Conservation (phyloP, 78 protist genomes). For the Dictyostelium firmibasis region DNA sequence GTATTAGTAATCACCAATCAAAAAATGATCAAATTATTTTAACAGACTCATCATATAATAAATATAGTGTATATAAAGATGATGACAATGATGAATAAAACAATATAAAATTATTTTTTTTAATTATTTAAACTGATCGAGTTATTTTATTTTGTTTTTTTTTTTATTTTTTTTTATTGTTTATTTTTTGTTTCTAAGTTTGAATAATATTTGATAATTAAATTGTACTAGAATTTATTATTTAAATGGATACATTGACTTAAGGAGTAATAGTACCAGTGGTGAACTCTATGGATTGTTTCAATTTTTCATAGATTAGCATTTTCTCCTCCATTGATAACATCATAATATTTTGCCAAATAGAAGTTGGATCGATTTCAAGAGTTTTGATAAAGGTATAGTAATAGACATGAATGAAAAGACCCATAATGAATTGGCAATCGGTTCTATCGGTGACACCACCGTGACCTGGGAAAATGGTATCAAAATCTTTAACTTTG, state of each 20-base stretch:
- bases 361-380: conserved; percentile 25
- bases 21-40: background rate
- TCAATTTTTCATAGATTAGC: conserved; percentile 32
- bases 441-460: conserved; percentile 97
- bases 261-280: background rate
- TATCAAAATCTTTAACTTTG: conserved; percentile 95
- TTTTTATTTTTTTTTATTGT: background rate
- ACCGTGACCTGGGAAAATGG: conserved; percentile 97
- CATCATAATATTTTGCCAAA: conserved; percentile 50
- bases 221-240: background rate
- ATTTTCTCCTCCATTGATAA: conserved; percentile 36
- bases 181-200: background rate
- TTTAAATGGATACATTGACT: background rate
- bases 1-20: background rate
- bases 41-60: background rate
- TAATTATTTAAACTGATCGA: background rate
- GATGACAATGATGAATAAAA: conserved; percentile 11
- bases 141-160: background rate
- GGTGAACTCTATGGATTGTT: conserved; percentile 11
- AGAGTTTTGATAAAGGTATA: conserved; percentile 73
- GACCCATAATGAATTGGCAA: conserved; percentile 94
- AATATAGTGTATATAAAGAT: background rate
- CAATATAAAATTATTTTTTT: background rate
- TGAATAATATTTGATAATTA: background rate
- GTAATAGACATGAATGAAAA: conserved; percentile 87